Evolutionary conservation across 1,139 yeast genomes (phyloP), one percentile per base, ranked within the genome.

Genomic region (Taphrina wiesneri): DNA sequence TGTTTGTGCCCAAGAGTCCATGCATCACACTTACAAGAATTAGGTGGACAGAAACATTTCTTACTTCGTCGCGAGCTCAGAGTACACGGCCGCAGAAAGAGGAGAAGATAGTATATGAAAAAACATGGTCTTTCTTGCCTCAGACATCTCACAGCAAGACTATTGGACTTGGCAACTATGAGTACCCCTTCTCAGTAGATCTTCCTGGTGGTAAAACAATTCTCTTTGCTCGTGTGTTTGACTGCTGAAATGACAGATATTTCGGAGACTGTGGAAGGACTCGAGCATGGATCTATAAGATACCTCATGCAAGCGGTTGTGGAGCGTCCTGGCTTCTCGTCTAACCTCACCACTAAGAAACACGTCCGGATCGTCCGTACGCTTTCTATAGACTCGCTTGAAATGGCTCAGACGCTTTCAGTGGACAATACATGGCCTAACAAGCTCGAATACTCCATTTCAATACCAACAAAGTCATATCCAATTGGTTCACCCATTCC

Each of bases 401-500:
- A 95, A 73, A 79, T 92, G 53, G 83, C 95, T 0, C 98, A 93
- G 76, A 90, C 98, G 0, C 89, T 91, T 65, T 91, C 96, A 0
- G 96, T 93, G 25, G 97, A 91, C 74, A 93, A 93, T 75, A 87
- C 93, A 0, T 95, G 99, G 99, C 98, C 99, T 1, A 80, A 85
- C 57, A 93, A 93, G 75, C 90, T 93, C 56, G 98, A 95, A 73
- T 93, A 93, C 76, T 84, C 93, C 1, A 84, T 93, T 66, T 88
- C 89, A 68, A 86, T 90, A 9, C 97, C 98, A 0, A 82, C 92
- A 17, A 87, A 89, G 74, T 97, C 98, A 0, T 84, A 90, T 43
- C 96, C 98, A 0, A 86, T 93, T 51, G 99, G 99, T 0, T 86
- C 96, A 0, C 79, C 84, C 0, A 81, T 89, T 1, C 88, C 90